Evolutionary conservation across 768 basidiomycete species (phyloP).

Genomic region (Kwoniella sp.): DNA sequence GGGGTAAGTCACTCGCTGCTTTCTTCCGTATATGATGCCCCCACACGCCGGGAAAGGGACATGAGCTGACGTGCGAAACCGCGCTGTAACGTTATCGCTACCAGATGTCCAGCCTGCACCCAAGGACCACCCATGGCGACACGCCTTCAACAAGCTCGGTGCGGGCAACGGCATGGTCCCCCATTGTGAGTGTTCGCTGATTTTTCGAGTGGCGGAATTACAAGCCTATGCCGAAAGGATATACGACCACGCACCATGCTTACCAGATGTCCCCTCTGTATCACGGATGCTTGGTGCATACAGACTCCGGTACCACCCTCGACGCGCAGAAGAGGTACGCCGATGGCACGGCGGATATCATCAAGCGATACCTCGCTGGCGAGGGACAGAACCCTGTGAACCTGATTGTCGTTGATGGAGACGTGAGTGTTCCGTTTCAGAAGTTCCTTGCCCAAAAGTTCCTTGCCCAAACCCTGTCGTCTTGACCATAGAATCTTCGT

Average conservation of each 20-base stretch:
- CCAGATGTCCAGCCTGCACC: conserved; percentile 86
- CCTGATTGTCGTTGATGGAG: conserved; percentile 74
- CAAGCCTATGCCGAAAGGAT: no score
- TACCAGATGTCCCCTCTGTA: not conserved
- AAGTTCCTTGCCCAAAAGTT: no score
- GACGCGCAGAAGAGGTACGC: conserved; percentile 90
- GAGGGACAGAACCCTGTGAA: conserved; percentile 75
- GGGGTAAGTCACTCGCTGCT: conserved; percentile 43
- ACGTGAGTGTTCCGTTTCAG: conserved; percentile 53
- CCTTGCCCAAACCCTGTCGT: no score
- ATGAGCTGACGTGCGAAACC: not conserved
- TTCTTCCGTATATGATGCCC: no score
- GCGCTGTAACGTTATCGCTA: conserved; percentile 61
- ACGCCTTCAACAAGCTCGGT: conserved; percentile 72
- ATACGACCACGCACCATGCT: not conserved
- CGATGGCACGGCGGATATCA: conserved; percentile 55
- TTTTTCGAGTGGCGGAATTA: no score
- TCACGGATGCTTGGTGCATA: no score
- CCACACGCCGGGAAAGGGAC: no score
- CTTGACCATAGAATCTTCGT: no score
- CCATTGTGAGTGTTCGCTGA: conserved; percentile 33
- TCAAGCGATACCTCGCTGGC: conserved; percentile 48
- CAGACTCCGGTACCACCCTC: conserved; percentile 83
- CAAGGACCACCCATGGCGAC: conserved; percentile 81
- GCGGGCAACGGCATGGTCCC: conserved; percentile 85